Conservation (phyloP, 1,284 basidiomycete species). For the Tilletia caries region DNA sequence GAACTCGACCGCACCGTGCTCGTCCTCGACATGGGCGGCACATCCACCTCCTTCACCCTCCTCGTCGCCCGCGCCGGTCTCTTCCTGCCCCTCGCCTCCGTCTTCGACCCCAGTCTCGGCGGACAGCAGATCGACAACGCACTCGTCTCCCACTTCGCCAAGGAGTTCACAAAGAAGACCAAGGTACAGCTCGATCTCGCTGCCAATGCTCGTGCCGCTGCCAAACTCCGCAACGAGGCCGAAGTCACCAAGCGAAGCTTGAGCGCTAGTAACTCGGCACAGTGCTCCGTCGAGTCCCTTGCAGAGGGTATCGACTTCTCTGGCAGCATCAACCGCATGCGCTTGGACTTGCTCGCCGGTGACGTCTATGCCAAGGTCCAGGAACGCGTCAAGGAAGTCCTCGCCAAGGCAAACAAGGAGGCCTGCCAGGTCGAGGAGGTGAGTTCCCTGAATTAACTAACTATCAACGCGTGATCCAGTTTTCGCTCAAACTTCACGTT, state of each 20-base stretch:
- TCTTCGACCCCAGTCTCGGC: constrained; percentile 59
- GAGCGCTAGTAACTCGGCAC: constrained; percentile 80
- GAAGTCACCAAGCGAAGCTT: constrained; percentile 94
- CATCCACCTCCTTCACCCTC: constrained; percentile 59
- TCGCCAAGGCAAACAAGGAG: constrained; percentile 67
- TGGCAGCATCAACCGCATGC: constrained; percentile 84
- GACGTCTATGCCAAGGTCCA: constrained; percentile 71
- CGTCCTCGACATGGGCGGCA: constrained; percentile 63
- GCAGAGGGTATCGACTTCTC: constrained; percentile 93
- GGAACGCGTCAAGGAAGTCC: constrained; percentile 64
- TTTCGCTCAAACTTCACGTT: too few relatives aligned
- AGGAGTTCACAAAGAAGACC: constrained; percentile 96
- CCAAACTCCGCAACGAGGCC: constrained; percentile 85
- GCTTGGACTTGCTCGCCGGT: constrained; percentile 83
- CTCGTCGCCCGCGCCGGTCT: constrained; percentile 60
- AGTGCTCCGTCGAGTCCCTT: constrained; percentile 84
- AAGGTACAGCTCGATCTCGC: constrained; percentile 65
- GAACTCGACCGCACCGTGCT: constrained; percentile 61
- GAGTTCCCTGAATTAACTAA: too few relatives aligned
- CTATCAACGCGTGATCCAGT: too few relatives aligned
- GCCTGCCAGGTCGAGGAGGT: constrained; percentile 78
- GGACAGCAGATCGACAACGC: constrained; percentile 73
- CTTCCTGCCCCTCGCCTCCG: constrained; percentile 59
- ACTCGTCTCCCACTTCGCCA: constrained; percentile 85
- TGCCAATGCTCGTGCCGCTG: constrained; percentile 72